phyloP scores from a whole-genome alignment of 805 yeast genomes.

The Candida ovalis region DNA sequence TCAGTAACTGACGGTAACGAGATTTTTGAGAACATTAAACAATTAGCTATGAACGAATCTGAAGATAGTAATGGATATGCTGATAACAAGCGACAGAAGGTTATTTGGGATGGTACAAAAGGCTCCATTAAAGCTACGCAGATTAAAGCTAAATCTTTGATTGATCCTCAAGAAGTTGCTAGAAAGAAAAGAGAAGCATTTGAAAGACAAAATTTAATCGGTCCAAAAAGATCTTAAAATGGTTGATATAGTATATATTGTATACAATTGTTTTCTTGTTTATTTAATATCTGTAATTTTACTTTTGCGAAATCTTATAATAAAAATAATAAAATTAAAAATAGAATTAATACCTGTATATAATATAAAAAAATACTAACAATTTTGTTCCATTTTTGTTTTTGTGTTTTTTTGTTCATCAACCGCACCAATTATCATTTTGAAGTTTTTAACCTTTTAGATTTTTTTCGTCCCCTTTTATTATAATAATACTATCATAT shows the following conservation, averaged over 20 bases:
- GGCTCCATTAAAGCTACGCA: constrained; percentile 25
- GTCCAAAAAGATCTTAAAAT: constrained; percentile 11
- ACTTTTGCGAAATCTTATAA: neutral
- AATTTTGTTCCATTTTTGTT: constrained; percentile 1
- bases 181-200: constrained; percentile 19
- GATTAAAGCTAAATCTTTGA: constrained; percentile 13
- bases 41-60: constrained; percentile 19
- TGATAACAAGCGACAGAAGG: constrained; percentile 25
- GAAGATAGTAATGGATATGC: neutral
- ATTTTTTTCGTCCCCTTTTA: neutral
- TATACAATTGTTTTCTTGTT: neutral
- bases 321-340: constrained; percentile 6
- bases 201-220: constrained; percentile 16
- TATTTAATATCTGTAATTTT: neutral
- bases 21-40: constrained; percentile 58
- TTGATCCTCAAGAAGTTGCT: constrained; percentile 23
- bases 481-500: neutral
- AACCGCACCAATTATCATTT: neutral
- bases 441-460: neutral
- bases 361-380: constrained; percentile 2
- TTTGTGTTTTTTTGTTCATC: constrained; percentile 1
- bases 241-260: neutral
- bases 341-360: constrained; percentile 12
- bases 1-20: constrained; percentile 29
- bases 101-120: constrained; percentile 33